A percentile compares a stretch with the other conserved stretches of the same genome.
These are phyloP conservation scores for Phlebopus sp. DNA, from an alignment of 1,284 basidiomycete species.

Conservation along the genomic window DNA sequence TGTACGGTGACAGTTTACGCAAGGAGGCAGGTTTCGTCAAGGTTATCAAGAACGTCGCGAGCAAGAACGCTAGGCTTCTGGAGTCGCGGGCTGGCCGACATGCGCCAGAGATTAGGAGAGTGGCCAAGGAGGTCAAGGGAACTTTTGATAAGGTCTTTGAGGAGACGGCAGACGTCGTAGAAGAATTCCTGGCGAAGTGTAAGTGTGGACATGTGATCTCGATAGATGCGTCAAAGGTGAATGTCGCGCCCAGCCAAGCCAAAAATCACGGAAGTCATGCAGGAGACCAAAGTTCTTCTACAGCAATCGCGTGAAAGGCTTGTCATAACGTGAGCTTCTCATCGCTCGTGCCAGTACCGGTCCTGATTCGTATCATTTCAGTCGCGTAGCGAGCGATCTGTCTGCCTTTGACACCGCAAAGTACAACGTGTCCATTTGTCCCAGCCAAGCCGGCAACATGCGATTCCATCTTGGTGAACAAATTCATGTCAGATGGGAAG, in stretches of 20 bases:
- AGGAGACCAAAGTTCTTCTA: constrained; percentile 90
- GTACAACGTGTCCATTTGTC: constrained; percentile 68
- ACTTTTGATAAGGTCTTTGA: constrained; percentile 94
- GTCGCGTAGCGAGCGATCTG: constrained; percentile 80
- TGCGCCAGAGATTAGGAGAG: constrained; percentile 73
- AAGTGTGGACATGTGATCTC: constrained; percentile 26
- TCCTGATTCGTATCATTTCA: constrained; percentile 32
- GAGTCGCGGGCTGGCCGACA: constrained; percentile 67
- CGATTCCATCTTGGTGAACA: constrained; percentile 90
- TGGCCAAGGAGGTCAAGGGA: constrained; percentile 87
- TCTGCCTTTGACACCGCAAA: constrained; percentile 76
- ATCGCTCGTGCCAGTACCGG: background rate
- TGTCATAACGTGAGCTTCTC: constrained; percentile 73
- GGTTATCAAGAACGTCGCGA: constrained; percentile 90
- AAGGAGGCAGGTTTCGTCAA: constrained; percentile 97
- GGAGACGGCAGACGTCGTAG: constrained; percentile 86
- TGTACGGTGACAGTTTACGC: constrained; percentile 90
- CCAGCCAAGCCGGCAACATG: constrained; percentile 46
- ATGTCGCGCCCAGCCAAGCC: constrained; percentile 41
- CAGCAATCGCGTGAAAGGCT: constrained; percentile 87
- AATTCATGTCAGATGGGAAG: constrained; percentile 85
- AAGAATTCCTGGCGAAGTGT: constrained; percentile 92
- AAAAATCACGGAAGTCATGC: constrained; percentile 76
- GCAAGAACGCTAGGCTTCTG: constrained; percentile 71
- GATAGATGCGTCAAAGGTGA: background rate